Evolutionary conservation across 257 asterid species (phyloP).

Genomic region (Solanum lycopersicoides): DNA sequence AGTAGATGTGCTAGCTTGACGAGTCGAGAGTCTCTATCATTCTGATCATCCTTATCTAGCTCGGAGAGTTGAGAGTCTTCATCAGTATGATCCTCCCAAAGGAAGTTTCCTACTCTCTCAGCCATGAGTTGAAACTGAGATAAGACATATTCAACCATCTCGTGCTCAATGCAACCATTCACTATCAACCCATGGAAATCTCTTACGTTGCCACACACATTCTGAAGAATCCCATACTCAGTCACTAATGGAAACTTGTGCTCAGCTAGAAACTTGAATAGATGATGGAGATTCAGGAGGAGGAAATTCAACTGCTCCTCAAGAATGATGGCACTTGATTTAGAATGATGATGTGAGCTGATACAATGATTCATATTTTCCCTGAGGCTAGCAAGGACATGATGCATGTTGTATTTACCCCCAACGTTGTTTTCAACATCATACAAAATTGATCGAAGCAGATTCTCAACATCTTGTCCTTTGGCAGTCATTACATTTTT

Average conservation of each 20-base stretch:
- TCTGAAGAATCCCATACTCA: background rate
- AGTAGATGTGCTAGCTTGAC: background rate
- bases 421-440: background rate
- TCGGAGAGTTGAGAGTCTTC: accelerated
- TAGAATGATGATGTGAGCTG: background rate
- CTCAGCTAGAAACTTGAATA: too few relatives aligned
- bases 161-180: too few relatives aligned
- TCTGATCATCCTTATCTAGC: background rate
- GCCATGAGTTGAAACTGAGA: too few relatives aligned
- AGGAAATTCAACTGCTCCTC: background rate
- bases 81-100: background rate
- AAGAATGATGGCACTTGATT: background rate
- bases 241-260: background rate
- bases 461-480: too few relatives aligned
- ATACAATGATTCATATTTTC: background rate
- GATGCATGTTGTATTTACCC: background rate
- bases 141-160: too few relatives aligned
- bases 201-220: background rate
- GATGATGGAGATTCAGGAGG: background rate
- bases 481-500: too few relatives aligned
- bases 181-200: background rate
- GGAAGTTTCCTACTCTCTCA: too few relatives aligned
- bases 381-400: background rate
- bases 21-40: too few relatives aligned
- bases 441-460: background rate